A percentile compares a stretch with the other conserved stretches of the same genome.
These are phyloP conservation scores for Plasmopara viticola DNA, from an alignment of 352 stramenopile species.

Conservation along the genomic window DNA sequence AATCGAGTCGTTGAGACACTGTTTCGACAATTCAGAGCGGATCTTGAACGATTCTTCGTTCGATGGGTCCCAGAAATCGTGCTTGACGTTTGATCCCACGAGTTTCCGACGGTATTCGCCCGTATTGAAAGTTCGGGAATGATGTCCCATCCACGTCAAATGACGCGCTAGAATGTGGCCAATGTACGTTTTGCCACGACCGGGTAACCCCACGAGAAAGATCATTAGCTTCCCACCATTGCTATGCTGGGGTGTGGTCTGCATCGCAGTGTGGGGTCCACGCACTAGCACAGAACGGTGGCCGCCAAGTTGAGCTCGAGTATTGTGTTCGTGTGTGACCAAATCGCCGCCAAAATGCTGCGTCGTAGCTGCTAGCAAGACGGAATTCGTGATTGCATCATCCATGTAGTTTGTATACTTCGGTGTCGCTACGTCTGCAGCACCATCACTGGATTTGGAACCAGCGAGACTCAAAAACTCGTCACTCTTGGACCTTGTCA, in stretches of 20 bases:
- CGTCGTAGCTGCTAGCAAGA: conserved; percentile 71
- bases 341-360: conserved; percentile 83
- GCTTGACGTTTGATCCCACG: conserved; percentile 59
- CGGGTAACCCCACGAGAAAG: conserved; percentile 71
- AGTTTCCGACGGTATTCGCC: conserved; percentile 72
- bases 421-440: conserved; percentile 26
- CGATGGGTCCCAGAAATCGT: conserved; percentile 76
- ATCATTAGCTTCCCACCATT: conserved; percentile 71
- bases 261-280: conserved; percentile 24
- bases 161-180: conserved; percentile 74
- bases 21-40: conserved; percentile 56
- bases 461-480: conserved; percentile 40
- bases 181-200: conserved; percentile 82
- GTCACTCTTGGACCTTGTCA: conserved; percentile 69
- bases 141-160: conserved; percentile 82
- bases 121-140: conserved; percentile 78
- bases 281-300: conserved; percentile 64
- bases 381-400: conserved; percentile 56
- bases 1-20: conserved; percentile 71
- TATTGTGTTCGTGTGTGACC: conserved; percentile 73
- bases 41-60: conserved; percentile 70
- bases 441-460: conserved; percentile 10
- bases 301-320: conserved; percentile 56
- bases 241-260: conserved; percentile 30
- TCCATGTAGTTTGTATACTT: conserved; percentile 75